Evolutionary conservation across 305 asterid genomes (phyloP), one percentile per base, ranked within the genome.

Genomic region (Fraxinus sp.): DNA sequence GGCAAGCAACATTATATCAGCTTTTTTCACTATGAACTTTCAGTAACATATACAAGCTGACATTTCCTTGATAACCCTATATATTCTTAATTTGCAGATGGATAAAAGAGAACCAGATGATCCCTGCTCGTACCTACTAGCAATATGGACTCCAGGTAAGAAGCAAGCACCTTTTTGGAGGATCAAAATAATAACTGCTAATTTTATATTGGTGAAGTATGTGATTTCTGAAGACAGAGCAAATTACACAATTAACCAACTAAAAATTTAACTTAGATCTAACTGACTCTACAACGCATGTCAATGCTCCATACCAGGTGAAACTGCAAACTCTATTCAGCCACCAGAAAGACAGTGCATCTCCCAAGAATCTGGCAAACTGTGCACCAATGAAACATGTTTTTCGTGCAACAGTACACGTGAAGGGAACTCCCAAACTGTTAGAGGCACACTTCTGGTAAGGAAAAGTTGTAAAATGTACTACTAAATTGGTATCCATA

Each of bases 401-500:
- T 89, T 87, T 80, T 88, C 98, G 46, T 97, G 99, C 94, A 95
- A 91, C 85, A 92, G 98, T 87, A 84, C 90, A 82, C 95, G 98
- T 79, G 98, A 97, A 95, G 93, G 94, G 68, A 87, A 86, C 72
- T 85, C 96, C 79, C 96, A 95, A 89, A 97, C 94, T 74, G 98
- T 97, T 78, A 83, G 99, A 86, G 99, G 99, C 85, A 97, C 99
- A 73, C 85, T 97, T 86, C 90, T 97, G 97, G 99, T 97, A 88
- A 86, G 85, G 18, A 76, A 35, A 84, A 82, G 36, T 41, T 71
- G 46, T 33, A 13, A 20, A 32, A 14, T 71, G 24, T 52, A 52
- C 64, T 64, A 32, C 80, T 71, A 78, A 62, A 74, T 13, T 9
- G 24, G 77, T 80, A 68, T 78, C 80, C 22, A 83, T 49, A 36